phyloP scores from a whole-genome alignment of 2,329 filamentous ascomycete genomes.

The Fusarium sororula region DNA sequence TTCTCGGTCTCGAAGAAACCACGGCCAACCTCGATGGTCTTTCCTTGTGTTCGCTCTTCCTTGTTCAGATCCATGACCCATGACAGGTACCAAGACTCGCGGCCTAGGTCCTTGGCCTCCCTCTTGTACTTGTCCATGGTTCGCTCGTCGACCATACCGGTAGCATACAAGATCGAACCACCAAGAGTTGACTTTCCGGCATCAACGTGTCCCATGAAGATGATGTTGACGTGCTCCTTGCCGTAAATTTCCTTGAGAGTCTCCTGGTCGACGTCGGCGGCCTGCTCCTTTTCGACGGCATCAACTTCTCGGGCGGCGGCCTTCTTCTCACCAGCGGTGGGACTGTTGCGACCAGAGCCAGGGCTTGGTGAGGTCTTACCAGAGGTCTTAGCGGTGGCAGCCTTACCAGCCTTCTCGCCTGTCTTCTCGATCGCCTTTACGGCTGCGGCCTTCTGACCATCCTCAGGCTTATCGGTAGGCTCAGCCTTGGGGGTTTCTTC shows the following conservation, averaged over 20 bases:
- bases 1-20: slow-evolving; percentile 98
- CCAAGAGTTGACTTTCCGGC: slow-evolving; percentile 97
- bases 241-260: slow-evolving; percentile 95
- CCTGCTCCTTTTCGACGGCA: slow-evolving; percentile 84
- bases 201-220: slow-evolving; percentile 98
- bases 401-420: slow-evolving; percentile 67
- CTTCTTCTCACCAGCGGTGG: slow-evolving; percentile 68
- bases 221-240: slow-evolving; percentile 92
- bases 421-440: slow-evolving; percentile 93
- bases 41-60: slow-evolving; percentile 95
- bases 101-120: slow-evolving; percentile 94
- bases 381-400: slow-evolving; percentile 56
- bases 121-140: slow-evolving; percentile 98
- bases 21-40: slow-evolving; percentile 96
- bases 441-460: slow-evolving; percentile 84
- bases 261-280: slow-evolving; percentile 73
- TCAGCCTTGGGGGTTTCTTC: slow-evolving; percentile 59
- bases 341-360: slow-evolving; percentile 85
- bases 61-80: slow-evolving; percentile 98
- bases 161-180: slow-evolving; percentile 90
- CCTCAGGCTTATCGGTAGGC: slow-evolving; percentile 64
- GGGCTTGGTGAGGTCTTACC: slow-evolving; percentile 84
- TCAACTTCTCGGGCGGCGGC: slow-evolving; percentile 73
- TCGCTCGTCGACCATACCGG: slow-evolving; percentile 99
- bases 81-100: slow-evolving; percentile 98